Evolutionary conservation across 345 rosid genomes (phyloP).

Genomic region (Linum usitatissimum): DNA sequence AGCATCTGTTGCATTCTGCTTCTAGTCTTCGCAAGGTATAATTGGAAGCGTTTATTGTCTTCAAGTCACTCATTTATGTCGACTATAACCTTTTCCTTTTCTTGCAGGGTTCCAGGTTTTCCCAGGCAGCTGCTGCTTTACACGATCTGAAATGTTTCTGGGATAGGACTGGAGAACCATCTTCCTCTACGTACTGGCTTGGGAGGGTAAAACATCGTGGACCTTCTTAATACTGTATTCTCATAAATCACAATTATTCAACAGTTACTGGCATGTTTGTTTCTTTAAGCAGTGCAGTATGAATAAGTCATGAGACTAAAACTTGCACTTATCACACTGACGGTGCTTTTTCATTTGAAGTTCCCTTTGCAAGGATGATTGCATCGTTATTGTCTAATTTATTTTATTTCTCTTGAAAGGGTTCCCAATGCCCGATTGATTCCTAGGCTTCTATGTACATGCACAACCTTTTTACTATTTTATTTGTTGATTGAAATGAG

Average conservation of each 20-base stretch:
- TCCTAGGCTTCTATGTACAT: background rate
- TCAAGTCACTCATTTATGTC: background rate
- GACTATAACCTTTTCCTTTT: conserved; percentile 10
- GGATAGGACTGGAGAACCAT: conserved; percentile 33
- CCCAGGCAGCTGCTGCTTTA: conserved; percentile 79
- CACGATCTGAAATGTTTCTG: conserved; percentile 73
- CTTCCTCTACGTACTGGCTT: conserved; percentile 51
- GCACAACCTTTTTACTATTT: too few species aligned
- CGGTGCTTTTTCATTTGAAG: background rate
- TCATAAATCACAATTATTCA: background rate
- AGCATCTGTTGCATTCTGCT: conserved; percentile 84
- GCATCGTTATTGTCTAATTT: background rate
- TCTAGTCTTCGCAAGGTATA: conserved; percentile 89
- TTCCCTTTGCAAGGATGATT: background rate
- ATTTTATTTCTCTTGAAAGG: background rate
- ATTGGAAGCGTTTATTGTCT: background rate
- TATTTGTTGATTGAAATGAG: too few species aligned
- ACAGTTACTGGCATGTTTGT: background rate
- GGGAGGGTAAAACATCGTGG: conserved; percentile 72
- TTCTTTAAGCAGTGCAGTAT: background rate
- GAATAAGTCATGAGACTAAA: background rate
- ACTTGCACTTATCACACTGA: background rate
- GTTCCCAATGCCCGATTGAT: background rate
- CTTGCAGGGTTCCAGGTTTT: conserved; percentile 67
- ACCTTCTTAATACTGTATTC: background rate